Evolutionary conservation across 192 early-diverging fungal species (phyloP).

Genomic region (Allomyces macrogynus): DNA sequence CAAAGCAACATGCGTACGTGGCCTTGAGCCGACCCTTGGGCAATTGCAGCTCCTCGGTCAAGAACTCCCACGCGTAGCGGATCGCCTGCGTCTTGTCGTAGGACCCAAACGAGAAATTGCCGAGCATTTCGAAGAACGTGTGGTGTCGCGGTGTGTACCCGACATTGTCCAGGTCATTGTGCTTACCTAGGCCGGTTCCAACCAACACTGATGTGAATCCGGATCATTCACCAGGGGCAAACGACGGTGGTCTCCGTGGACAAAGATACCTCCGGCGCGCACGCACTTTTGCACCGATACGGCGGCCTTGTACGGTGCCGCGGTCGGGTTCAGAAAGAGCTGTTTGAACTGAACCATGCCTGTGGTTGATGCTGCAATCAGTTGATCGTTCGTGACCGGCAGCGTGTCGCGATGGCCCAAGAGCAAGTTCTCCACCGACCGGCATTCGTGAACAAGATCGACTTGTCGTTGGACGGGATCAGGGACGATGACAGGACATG

Average conservation of each 20-base stretch:
- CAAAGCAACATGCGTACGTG: constrained; percentile 16
- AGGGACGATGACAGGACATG: constrained; percentile 20
- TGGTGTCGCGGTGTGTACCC: constrained; percentile 42
- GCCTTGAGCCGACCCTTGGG: constrained; percentile 29
- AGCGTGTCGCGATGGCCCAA: background rate
- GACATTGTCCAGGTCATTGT: constrained; percentile 42
- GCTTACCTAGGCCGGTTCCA: constrained; percentile 14
- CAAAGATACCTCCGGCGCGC: constrained; percentile 24
- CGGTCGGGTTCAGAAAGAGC: constrained; percentile 23
- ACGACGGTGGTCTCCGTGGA: background rate
- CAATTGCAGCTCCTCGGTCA: constrained; percentile 25
- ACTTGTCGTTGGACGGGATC: constrained; percentile 35
- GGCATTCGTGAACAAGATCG: constrained; percentile 35
- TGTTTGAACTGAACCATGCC: constrained; percentile 40
- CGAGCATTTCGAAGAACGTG: constrained; percentile 48
- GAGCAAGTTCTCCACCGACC: constrained; percentile 7
- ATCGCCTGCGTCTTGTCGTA: constrained; percentile 30
- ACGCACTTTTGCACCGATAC: constrained; percentile 30
- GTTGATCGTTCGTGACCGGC: background rate
- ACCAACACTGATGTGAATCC: background rate
- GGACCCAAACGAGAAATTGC: constrained; percentile 40
- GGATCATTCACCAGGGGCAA: background rate
- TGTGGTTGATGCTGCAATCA: constrained; percentile 1
- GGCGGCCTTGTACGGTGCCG: constrained; percentile 21
- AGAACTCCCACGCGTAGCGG: constrained; percentile 32